Evolutionary conservation across 2,329 filamentous ascomycete genomes (phyloP).

Genomic region (Beauveria bassiana): DNA sequence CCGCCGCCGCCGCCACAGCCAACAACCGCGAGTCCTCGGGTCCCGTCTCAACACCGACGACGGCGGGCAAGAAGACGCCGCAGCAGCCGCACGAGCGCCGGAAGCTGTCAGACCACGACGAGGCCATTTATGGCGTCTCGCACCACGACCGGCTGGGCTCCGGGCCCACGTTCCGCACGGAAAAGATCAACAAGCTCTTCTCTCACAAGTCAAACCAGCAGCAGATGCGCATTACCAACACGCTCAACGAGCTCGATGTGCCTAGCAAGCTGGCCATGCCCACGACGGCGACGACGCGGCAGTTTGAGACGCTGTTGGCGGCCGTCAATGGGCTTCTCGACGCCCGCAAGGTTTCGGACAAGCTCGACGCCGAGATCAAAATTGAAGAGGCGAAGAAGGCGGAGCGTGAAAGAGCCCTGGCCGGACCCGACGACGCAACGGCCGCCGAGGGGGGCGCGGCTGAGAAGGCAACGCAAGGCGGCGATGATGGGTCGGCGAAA

Average conservation of each 20-base stretch:
- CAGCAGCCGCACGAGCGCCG: slow-evolving; percentile 48
- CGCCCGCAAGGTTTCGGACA: slow-evolving; percentile 65
- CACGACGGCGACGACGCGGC: slow-evolving; percentile 60
- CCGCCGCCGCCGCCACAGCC: slow-evolving; percentile 9
- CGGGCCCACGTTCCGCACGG: slow-evolving; percentile 84
- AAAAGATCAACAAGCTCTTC: slow-evolving; percentile 71
- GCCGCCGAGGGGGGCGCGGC: slow-evolving; percentile 1
- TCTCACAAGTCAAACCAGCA: slow-evolving; percentile 70
- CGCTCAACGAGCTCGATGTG: slow-evolving; percentile 64
- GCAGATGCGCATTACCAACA: slow-evolving; percentile 65
- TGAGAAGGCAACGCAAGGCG: not conserved
- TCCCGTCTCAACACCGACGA: slow-evolving; percentile 27
- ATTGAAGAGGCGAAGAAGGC: slow-evolving; percentile 49
- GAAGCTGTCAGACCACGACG: slow-evolving; percentile 67
- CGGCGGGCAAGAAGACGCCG: slow-evolving; percentile 44
- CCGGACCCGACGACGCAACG: slow-evolving; percentile 10
- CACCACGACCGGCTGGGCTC: slow-evolving; percentile 78
- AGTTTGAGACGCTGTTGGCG: slow-evolving; percentile 63
- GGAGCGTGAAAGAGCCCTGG: slow-evolving; percentile 37
- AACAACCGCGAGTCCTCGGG: slow-evolving; percentile 27
- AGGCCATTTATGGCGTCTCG: slow-evolving; percentile 73
- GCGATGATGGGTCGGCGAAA: not conserved
- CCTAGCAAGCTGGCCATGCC: slow-evolving; percentile 65
- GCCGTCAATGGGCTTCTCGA: slow-evolving; percentile 64
- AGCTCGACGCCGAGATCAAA: slow-evolving; percentile 64